Evolutionary conservation across 2,329 filamentous ascomycete genomes (phyloP).

Genomic region (Fusarium goolgardi): DNA sequence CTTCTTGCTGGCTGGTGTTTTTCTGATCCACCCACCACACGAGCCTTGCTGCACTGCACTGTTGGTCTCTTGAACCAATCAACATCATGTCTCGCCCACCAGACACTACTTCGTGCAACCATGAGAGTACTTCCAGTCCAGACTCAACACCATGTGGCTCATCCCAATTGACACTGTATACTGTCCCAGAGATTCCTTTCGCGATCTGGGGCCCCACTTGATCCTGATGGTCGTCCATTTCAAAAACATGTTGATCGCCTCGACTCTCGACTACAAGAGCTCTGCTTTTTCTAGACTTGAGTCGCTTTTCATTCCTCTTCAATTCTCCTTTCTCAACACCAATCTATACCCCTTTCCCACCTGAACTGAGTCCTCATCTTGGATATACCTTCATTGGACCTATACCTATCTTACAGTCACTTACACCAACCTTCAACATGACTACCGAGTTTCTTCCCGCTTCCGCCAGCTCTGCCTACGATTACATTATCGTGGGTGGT

Average conservation of each 20-base stretch:
- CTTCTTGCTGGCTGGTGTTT: constrained; percentile 16
- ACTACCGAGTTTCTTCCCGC: constrained; percentile 76
- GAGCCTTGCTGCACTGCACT: constrained; percentile 24
- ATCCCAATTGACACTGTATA: constrained; percentile 25
- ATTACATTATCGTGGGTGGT: constrained; percentile 88
- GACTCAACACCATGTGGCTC: constrained; percentile 10
- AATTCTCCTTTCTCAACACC: not conserved
- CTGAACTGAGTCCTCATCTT: not conserved
- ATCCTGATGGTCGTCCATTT: constrained; percentile 19
- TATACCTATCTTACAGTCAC: not conserved
- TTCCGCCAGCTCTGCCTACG: constrained; percentile 74
- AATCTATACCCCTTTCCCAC: not conserved
- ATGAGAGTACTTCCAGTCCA: constrained; percentile 23
- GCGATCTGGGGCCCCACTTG: constrained; percentile 26
- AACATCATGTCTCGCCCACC: not conserved
- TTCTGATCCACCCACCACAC: constrained; percentile 37
- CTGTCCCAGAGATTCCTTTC: constrained; percentile 5
- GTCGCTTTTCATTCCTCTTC: constrained; percentile 10
- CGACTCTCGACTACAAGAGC: constrained; percentile 30
- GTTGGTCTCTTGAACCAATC: constrained; percentile 21
- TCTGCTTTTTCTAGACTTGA: constrained; percentile 11
- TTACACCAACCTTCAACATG: constrained; percentile 57
- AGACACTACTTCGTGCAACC: constrained; percentile 20
- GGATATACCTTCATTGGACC: not conserved
- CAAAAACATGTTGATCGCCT: constrained; percentile 36